Conservation (phyloP, 163 green algal genomes). For the Trebouxia gelatinosa region DNA sequence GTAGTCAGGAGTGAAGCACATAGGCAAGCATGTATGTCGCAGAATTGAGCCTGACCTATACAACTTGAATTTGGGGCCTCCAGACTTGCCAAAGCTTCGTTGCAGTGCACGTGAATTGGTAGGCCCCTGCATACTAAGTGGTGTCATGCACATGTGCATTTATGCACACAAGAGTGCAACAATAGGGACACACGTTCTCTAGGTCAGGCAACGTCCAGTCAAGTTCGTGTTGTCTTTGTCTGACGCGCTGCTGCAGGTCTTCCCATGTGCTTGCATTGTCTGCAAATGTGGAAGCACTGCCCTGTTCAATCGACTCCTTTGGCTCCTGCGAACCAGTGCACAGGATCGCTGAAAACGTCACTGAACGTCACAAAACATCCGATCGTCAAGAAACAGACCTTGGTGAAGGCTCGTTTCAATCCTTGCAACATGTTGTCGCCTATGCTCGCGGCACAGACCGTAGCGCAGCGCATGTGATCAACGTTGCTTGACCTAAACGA, state of each 20-base stretch:
- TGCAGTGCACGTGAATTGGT: slow-evolving; percentile 56
- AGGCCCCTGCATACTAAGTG: not conserved
- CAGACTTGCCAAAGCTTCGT: slow-evolving; percentile 70
- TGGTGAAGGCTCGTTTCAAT: slow-evolving; percentile 28
- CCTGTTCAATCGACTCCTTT: not conserved
- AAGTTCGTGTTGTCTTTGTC: slow-evolving; percentile 35
- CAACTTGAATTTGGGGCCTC: slow-evolving; percentile 65
- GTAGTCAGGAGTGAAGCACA: not conserved
- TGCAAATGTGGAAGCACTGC: slow-evolving; percentile 35
- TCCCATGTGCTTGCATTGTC: slow-evolving; percentile 65
- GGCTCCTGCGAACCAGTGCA: not conserved
- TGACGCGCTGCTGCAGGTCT: slow-evolving; percentile 50
- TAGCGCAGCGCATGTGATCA: not conserved
- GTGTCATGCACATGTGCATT: no score
- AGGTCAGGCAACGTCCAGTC: slow-evolving; percentile 24
- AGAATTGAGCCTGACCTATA: slow-evolving; percentile 47
- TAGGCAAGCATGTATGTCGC: not conserved
- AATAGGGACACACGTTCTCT: slow-evolving; percentile 34
- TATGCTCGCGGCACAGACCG: not conserved
- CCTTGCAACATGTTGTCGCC: slow-evolving; percentile 3
- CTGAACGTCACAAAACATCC: no score
- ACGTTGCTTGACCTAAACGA: no score
- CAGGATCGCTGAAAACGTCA: not conserved
- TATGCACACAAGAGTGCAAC: not conserved
- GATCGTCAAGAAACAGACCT: slow-evolving; percentile 11